phyloP scores from a whole-genome alignment of 495 filamentous ascomycete species.

The Lepraria neglecta region DNA sequence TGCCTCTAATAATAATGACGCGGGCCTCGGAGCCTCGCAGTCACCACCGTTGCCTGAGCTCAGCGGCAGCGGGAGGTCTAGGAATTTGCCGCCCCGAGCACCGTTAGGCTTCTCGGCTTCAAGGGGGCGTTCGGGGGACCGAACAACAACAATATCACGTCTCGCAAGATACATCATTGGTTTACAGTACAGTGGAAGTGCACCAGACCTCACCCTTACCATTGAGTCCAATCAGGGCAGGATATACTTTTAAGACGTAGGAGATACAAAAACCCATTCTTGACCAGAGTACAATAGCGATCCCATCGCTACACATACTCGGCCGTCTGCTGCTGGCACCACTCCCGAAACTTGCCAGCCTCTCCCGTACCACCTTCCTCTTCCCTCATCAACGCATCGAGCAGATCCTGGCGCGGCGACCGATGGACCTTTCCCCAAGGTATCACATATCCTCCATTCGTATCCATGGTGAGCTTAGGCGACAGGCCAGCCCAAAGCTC shows the following conservation, averaged over 20 bases:
- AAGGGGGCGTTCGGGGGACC: too few relatives aligned
- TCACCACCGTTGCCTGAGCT: constrained; percentile 1
- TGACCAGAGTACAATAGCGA: too few relatives aligned
- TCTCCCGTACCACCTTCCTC: constrained; percentile 35
- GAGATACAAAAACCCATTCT: too few relatives aligned
- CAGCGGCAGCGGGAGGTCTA: constrained; percentile 1
- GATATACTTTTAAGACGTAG: too few relatives aligned
- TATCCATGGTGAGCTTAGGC: constrained; percentile 31
- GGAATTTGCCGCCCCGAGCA: constrained; percentile 1
- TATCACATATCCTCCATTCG: constrained; percentile 35
- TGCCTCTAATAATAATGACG: constrained; percentile 2
- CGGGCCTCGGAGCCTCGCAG: background rate
- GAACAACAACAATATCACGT: too few relatives aligned
- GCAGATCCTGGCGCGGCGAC: constrained; percentile 30
- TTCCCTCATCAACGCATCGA: constrained; percentile 28
- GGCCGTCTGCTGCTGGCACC: constrained; percentile 32
- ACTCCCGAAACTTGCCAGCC: constrained; percentile 35
- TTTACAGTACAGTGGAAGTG: too few relatives aligned
- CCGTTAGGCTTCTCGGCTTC: background rate
- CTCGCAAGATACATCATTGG: too few relatives aligned
- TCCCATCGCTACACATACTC: background rate
- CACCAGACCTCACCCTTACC: too few relatives aligned
- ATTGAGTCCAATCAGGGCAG: too few relatives aligned
- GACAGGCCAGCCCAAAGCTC: constrained; percentile 41
- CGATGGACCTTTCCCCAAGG: constrained; percentile 38